Base-by-base conservation (phyloP, 768 basidiomycete genomes). In the Leccinum arenicola region DNA sequence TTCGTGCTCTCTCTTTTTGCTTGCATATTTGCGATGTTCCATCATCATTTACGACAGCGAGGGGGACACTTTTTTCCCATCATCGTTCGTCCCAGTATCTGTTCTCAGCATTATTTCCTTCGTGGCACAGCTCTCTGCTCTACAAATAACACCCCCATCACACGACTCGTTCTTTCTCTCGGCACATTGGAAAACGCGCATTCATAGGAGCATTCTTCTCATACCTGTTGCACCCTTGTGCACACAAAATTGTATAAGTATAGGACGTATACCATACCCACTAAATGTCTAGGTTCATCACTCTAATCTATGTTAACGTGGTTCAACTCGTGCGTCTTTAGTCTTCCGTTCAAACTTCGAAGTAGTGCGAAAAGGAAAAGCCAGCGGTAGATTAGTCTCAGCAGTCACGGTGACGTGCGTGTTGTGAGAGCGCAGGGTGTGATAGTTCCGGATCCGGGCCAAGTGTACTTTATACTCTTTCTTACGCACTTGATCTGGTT, bases 221-320 rank as follows among this genome's bases (percentile, higher is more conserved):
- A 47, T 47, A 54, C 38, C 45, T 29, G 19, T 25, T 23, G 33
- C 33, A 14, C 33, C 35, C 21, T 55, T 36, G 57, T 25, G 10
- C 6, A 56, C 45, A 50, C 36, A 56, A 33, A 36, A 9, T 43
- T 43, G 29, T 45, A 12, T 38, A 25, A 17, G 19, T 65, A 54
- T 17, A 54, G 38, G 7, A 63, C 55, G 38, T 57, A 47, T 45
- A 33, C 35, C 23, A 33, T 63, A 50, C 35, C 43, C 43, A 19
- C 43, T 45, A 45, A 11, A 45, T 19, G n/a, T 19, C 10, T 12
- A 35, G 14, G 19, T 19, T 19, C 43, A 19, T 45, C 43, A 11
- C 2, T 45, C 10, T 19, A 45, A 45, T 45, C 10, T 45, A 45
- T 45, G 1, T n/a, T 9, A 40, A 43, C n/a, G n/a, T 8, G 14